Percentiles rank a stretch among this genome's conserved stretches.
Conservation (phyloP, 495 filamentous ascomycete genomes). For the Aspergillus cavernicola region DNA sequence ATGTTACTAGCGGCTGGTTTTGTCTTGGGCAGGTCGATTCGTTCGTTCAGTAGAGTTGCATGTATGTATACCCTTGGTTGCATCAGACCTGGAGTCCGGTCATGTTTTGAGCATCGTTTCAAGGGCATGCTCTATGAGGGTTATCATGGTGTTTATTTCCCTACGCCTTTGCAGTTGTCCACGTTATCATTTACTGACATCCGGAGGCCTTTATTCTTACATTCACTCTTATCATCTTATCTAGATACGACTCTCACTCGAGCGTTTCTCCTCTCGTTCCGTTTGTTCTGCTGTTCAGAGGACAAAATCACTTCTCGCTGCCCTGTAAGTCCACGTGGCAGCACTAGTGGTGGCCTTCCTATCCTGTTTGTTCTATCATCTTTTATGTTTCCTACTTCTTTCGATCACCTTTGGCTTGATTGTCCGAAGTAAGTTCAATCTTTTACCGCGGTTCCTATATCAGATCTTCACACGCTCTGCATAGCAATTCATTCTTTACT, state of each 20-base stretch:
- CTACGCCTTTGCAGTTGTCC: not conserved
- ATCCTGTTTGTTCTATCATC: not conserved
- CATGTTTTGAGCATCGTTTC: slow-evolving; percentile 14
- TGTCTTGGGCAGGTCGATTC: slow-evolving; percentile 13
- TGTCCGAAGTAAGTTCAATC: not conserved
- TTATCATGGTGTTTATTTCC: not conserved
- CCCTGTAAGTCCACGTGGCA: not conserved
- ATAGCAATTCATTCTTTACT: not conserved
- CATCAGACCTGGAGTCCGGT: slow-evolving; percentile 25
- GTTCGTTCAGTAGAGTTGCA: slow-evolving; percentile 8
- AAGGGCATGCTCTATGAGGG: slow-evolving; percentile 8
- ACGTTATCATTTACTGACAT: slow-evolving; percentile 5
- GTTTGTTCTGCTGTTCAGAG: not conserved
- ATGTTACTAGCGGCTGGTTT: slow-evolving; percentile 12
- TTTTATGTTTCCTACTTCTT: not conserved
- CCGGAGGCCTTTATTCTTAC: slow-evolving; percentile 7
- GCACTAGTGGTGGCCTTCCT: not conserved
- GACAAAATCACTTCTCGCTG: not conserved
- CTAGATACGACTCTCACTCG: not conserved
- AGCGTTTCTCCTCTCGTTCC: not conserved
- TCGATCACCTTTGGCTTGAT: not conserved
- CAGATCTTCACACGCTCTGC: not conserved
- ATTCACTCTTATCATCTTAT: not conserved
- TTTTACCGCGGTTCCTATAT: not conserved
- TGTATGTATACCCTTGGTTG: slow-evolving; percentile 20